phyloP scores from a whole-genome alignment of 441 rosid species.

The Pelargonium fulgidum region DNA sequence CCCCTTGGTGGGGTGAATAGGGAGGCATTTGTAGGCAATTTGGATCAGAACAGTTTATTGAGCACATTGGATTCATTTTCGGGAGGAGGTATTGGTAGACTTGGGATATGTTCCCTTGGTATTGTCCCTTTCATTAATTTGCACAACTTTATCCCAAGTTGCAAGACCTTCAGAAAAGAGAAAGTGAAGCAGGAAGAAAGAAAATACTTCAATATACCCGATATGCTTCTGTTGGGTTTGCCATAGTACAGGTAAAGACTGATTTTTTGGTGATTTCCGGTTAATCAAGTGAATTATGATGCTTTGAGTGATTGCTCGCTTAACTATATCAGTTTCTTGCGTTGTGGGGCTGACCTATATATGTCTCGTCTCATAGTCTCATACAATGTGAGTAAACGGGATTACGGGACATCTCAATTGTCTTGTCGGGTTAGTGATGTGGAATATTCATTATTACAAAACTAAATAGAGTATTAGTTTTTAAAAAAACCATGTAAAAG shows the following conservation, averaged over 20 bases:
- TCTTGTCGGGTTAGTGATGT: not conserved
- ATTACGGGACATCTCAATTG: not conserved
- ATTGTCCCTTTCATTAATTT: constrained; percentile 94
- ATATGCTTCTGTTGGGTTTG: constrained; percentile 94
- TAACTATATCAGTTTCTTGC: constrained; percentile 9
- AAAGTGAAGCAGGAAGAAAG: constrained; percentile 98
- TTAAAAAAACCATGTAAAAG: too few species aligned
- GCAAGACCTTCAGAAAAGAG: constrained; percentile 97
- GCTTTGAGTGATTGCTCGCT: constrained; percentile 1
- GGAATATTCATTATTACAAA: too few species aligned
- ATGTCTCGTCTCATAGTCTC: not conserved
- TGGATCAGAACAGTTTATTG: constrained; percentile 82
- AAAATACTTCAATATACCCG: constrained; percentile 85
- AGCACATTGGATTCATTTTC: constrained; percentile 95
- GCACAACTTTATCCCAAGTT: constrained; percentile 90
- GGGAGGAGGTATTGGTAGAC: constrained; percentile 95
- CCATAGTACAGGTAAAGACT: constrained; percentile 60
- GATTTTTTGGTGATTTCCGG: not conserved
- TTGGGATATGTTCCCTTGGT: constrained; percentile 93
- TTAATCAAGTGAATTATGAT: constrained; percentile 10
- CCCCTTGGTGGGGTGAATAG: constrained; percentile 93
- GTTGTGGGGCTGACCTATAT: constrained; percentile 11
- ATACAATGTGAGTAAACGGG: not conserved
- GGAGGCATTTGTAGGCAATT: constrained; percentile 85
- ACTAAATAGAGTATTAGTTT: too few species aligned